Evolutionary conservation across 257 asterid genomes (phyloP), one percentile per base, ranked within the genome.

Genomic region (Solanum acaule): DNA sequence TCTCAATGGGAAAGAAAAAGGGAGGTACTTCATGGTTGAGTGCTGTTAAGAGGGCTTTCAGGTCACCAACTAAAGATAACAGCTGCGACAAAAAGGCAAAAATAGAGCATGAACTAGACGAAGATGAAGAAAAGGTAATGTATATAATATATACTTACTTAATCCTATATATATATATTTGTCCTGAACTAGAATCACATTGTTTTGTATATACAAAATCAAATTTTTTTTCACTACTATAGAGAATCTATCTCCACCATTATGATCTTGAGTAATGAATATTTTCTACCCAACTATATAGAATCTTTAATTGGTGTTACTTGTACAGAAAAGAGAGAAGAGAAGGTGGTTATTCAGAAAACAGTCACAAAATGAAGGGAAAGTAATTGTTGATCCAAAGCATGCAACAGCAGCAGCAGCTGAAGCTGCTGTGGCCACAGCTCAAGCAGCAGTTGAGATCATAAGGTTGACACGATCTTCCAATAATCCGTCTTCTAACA

Each of bases 331-430:
- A 88, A 88, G 91, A 76, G 98, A 95, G 29, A 95, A 92, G 94
- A 92, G 94, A 88, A 92, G 94, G 91, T 97, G 99, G 99, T 89
- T 94, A 87, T 97, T 97, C 88, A 93, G 94, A 86, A 96, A 93
- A 38, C 88, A 90, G 6, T 56, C 95, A 18, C 91, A 49, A 86
- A 90, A 71, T 68, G 94, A 90, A 75, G 87, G 88, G 78, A 44
- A 38, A 12, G 88, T 87, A 59, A 88, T 90, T 11, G 35, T 91
- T 2, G 98, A 94, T 91, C 96, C 94, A 65, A 90, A 92, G 87
- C 98, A 95, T 40, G 98, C 98, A 87, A 91, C 94, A 2, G 94
- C 97, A 10, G 98, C 95, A 0, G 95, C 65, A 15, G 98, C 98
- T 31, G 33, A 31, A 31, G 33, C 33, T 31, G 33, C 33, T 4